Evolutionary conservation across 176 grass and related monocot species (phyloP).

Genomic region (Echinochloa phyllopogon): DNA sequence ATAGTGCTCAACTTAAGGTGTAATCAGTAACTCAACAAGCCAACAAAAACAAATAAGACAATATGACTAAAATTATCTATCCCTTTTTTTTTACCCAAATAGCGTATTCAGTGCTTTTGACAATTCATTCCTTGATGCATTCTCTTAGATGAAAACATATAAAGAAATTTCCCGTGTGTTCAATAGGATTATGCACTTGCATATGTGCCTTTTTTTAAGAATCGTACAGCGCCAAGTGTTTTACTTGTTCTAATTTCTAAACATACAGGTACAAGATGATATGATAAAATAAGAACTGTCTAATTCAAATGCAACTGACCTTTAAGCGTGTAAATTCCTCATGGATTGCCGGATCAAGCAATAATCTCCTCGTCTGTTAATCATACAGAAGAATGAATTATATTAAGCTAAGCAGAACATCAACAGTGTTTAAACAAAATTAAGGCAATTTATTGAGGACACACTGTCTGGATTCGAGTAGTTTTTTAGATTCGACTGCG

Average conservation of each 20-base stretch:
- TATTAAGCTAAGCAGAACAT: conserved; percentile 16
- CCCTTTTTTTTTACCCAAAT: neutral
- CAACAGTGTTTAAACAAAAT: conserved; percentile 22
- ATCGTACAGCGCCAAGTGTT: neutral
- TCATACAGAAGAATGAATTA: conserved; percentile 23
- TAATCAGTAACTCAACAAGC: neutral
- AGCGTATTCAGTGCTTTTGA: neutral
- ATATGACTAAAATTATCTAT: neutral
- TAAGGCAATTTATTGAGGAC: neutral
- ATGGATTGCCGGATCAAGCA: conserved; percentile 99
- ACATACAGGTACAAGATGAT: conserved; percentile 26
- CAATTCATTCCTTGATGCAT: conserved; percentile 2
- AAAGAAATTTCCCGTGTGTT: neutral
- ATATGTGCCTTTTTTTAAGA: neutral
- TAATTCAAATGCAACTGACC: conserved; percentile 43
- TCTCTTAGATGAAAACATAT: neutral
- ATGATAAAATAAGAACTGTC: conserved; percentile 4
- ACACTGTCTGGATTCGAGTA: neutral
- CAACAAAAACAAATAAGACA: neutral
- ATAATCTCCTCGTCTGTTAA: conserved; percentile 87
- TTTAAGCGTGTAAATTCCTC: conserved; percentile 96
- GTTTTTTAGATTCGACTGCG: neutral
- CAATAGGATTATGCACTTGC: neutral
- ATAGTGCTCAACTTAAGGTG: neutral
- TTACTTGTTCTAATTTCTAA: neutral